Conservation (phyloP, 495 filamentous ascomycete species). For the Podospora anserina region DNA sequence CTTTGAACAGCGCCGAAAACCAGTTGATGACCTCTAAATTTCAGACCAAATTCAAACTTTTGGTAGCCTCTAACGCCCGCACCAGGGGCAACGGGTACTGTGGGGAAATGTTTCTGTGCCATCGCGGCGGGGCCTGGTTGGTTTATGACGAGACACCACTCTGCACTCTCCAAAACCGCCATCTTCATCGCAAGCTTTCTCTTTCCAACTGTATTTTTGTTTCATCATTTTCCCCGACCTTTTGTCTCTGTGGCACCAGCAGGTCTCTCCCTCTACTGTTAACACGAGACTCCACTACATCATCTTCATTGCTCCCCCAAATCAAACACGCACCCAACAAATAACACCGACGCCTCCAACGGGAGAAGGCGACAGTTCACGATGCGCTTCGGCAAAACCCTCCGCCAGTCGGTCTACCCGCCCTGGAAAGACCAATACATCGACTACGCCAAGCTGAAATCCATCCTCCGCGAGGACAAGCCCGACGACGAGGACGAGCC, state of each 20-base stretch:
- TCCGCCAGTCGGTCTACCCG: conserved; percentile 71
- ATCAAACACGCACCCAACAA: too few relatives aligned
- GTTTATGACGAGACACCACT: conserved; percentile 9
- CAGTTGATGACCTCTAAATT: not conserved
- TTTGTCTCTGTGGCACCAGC: too few relatives aligned
- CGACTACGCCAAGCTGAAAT: conserved; percentile 90
- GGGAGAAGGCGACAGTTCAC: conserved; percentile 51
- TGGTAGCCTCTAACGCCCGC: not conserved
- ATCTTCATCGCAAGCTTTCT: not conserved
- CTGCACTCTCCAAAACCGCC: not conserved
- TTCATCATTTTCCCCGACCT: conserved; percentile 40
- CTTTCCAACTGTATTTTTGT: not conserved
- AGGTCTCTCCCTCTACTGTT: not conserved
- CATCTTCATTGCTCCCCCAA: conserved; percentile 32
- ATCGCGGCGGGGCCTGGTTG: conserved; percentile 6
- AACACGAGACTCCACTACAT: not conserved
- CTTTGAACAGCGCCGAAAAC: too few relatives aligned
- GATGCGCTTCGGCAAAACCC: conserved; percentile 92
- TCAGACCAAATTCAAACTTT: not conserved
- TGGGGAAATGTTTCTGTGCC: conserved; percentile 4
- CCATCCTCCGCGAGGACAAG: conserved; percentile 73
- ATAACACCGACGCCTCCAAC: too few relatives aligned
- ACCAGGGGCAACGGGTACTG: conserved; percentile 9
- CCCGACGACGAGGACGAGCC: conserved; percentile 53
- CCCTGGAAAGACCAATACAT: conserved; percentile 94